Base-by-base conservation (phyloP, 345 rosid species). In the Brassica rapa region DNA sequence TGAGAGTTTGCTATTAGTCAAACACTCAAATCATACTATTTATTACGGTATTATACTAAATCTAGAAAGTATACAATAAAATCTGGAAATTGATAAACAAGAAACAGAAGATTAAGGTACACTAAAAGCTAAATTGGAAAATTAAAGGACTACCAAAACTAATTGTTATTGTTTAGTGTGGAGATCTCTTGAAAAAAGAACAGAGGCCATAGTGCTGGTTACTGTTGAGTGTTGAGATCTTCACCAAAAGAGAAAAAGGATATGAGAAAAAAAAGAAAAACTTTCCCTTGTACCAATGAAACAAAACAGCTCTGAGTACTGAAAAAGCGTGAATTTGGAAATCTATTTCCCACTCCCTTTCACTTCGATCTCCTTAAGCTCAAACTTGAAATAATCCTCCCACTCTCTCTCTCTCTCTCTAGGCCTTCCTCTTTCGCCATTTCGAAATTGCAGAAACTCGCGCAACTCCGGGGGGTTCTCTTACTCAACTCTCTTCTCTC, bases 231-330 rank as follows among this genome's bases (percentile, higher is more conserved):
- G 71, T 74, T 11, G 75, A 74, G 76, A 75, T 80, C 33, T 80
- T 79, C 75, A 56, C 77, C 57, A 33, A 68, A 69, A 66, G 46
- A 4, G 12, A 43, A 32, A 53, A 32, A 53, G 25, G 25, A 51
- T 2, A 46, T 43, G 37, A 76, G 73, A 9, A 61, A 49, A 49
- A 41, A 11, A 68, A 25, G 72, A 74, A 68, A 25, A 74, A 74
- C 88, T 90, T 88, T 84, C 85, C 86, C 93, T 85, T 85, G 85
- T 82, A 86, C 89, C 89, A 79, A 86, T 78, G 91, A 68, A 71
- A 66, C 80, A 81, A 81, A 81, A 63, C 55, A 74, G 62, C 79
- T 80, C 79, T 55, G 66, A 74, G 66, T 37, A 68, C 70, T 72
- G 43, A 63, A 32, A 81, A 86, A 84, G 92, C 75, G 84, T 78